Evolutionary conservation across 2,329 filamentous ascomycete genomes (phyloP), one percentile per base, ranked within the genome.

Genomic region (Aspergillus tamarii): DNA sequence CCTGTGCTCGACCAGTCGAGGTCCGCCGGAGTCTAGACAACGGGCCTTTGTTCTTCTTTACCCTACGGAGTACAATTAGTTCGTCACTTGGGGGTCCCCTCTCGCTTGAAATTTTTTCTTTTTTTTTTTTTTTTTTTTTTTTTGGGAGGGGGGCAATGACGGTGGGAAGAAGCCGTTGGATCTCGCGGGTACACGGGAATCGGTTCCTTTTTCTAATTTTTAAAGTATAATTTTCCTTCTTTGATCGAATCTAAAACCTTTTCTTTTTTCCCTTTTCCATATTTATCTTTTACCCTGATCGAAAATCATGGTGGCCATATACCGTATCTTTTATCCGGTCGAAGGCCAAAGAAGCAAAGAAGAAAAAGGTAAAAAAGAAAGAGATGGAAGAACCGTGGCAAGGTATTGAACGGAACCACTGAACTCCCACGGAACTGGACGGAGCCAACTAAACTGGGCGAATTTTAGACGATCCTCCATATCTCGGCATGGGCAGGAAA

Each of bases 1-100:
- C 41, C 65, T 59, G 62, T 60, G 61, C 60, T 64, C 55, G 64
- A 69, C 63, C 64, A 67, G 66, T 69, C 66, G 64, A 67, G 48
- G 66, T 69, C 67, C 65, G 65, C 67, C 61, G 57, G 66, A 69
- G 66, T 68, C 67, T 68, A 69, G 67, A 68, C 63, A 59, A 48
- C 50, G 60, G 60, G 43, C 41, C 50, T 57, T 50, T 45, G 19
- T 36, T 45, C 21, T 41, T 45, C 41, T 36, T 36, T 41, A 41
- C 36, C 16, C 46, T 41, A 36, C 10, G 21, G 9, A 32, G 8
- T 32, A 36, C 34, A 36, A 19, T 48, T 48, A 48, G 45, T 45
- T 43, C 56, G 32, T 57, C 56, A 48, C 52, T 57, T 34, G 43
- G 43, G 43, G 43, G 26, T 36, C 57, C 45, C 43, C 11, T 16